These are phyloP conservation scores for Kluyveromyces marxianus DNA, from an alignment of 1,139 yeast species.

Conservation along the genomic window DNA sequence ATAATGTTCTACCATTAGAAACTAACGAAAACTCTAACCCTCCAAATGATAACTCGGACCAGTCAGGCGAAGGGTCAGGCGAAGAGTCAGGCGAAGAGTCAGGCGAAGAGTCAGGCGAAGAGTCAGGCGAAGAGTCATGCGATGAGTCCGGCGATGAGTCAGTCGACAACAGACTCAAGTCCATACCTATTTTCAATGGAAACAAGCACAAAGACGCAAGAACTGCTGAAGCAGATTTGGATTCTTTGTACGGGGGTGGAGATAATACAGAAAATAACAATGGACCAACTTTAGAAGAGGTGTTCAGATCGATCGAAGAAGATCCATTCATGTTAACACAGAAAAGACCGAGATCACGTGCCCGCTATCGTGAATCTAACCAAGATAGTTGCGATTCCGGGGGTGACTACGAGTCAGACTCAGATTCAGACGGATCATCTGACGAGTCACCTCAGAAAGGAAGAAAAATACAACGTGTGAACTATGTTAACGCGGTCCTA, in stretches of 20 bases:
- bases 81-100: too few relatives aligned
- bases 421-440: background rate
- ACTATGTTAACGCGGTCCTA: background rate
- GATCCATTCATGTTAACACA: background rate
- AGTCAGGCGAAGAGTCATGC: too few relatives aligned
- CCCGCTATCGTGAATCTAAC: background rate
- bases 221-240: background rate
- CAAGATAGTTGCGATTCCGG: background rate
- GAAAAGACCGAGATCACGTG: background rate
- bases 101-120: too few relatives aligned
- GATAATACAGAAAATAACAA: background rate
- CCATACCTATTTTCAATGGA: background rate
- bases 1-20: too few relatives aligned
- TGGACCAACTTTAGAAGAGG: background rate
- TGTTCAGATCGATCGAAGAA: background rate
- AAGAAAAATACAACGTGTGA: background rate
- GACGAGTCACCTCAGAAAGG: background rate
- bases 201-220: background rate
- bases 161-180: background rate
- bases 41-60: too few relatives aligned
- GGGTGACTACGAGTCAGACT: background rate
- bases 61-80: too few relatives aligned
- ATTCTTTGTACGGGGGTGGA: background rate
- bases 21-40: too few relatives aligned
- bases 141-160: too few relatives aligned